A percentile compares a stretch with the other conserved stretches of the same genome.
Conservation (phyloP, 768 basidiomycete genomes). For the Gloeopeniophorella convolvens region DNA sequence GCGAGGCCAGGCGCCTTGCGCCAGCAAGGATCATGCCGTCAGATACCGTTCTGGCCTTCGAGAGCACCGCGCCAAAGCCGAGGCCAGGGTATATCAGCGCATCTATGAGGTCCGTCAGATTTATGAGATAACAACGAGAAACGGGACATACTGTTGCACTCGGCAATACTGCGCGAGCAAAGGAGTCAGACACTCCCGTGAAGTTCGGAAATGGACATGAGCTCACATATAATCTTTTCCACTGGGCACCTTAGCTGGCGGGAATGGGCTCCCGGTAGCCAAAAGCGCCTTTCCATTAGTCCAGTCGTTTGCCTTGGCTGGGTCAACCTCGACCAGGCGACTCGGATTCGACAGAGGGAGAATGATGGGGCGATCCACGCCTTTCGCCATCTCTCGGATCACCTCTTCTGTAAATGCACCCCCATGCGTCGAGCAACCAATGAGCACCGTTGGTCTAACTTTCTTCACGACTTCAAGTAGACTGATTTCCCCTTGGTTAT, state of each 20-base stretch:
- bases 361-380: conserved; percentile 71
- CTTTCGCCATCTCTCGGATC: conserved; percentile 58
- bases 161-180: conserved; percentile 46
- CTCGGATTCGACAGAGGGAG: conserved; percentile 83
- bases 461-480: conserved; percentile 66
- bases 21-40: conserved; percentile 89
- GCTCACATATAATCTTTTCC: conserved; percentile 63
- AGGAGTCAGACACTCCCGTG: not conserved
- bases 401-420: conserved; percentile 77
- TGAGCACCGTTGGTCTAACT: conserved; percentile 74
- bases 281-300: conserved; percentile 72
- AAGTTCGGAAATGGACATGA: not conserved
- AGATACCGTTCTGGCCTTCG: conserved; percentile 55
- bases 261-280: conserved; percentile 83
- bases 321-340: conserved; percentile 65
- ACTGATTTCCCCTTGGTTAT: conserved; percentile 37
- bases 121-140: not conserved
- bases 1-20: conserved; percentile 61
- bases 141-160: conserved; percentile 53
- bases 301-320: conserved; percentile 69
- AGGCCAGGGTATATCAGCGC: conserved; percentile 83
- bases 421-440: conserved; percentile 75
- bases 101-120: conserved; percentile 32
- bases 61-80: conserved; percentile 72
- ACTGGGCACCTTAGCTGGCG: conserved; percentile 56